Conservation (phyloP, 1,139 yeast species). For the Meyerozyma smithsonii region DNA sequence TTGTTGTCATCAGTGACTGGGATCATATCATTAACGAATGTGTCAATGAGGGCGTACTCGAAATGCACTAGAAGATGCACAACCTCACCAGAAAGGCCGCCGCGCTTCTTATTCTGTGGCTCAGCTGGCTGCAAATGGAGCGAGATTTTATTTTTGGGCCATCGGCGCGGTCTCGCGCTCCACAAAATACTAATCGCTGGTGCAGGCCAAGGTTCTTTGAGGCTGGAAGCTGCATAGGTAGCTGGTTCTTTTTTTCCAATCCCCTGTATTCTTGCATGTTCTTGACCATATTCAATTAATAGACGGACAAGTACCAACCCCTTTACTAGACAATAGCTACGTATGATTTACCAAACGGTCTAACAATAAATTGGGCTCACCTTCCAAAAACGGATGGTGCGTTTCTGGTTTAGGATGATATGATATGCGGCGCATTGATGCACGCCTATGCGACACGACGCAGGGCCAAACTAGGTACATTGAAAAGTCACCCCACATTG, state of each 20-base stretch:
- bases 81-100: neutral
- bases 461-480: neutral
- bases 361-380: neutral
- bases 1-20: conserved; percentile 52
- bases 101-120: neutral
- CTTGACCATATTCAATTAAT: too few species aligned
- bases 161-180: too few species aligned
- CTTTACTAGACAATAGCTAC: too few species aligned
- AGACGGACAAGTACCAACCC: too few species aligned
- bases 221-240: too few species aligned
- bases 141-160: too few species aligned
- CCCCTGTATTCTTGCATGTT: too few species aligned
- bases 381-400: neutral
- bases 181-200: too few species aligned
- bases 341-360: too few species aligned
- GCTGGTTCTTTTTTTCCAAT: too few species aligned
- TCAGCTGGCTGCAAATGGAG: too few species aligned
- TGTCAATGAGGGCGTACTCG: conserved; percentile 36
- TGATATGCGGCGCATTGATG: neutral
- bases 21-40: conserved; percentile 44
- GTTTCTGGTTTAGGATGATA: neutral
- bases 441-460: neutral
- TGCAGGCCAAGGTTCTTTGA: too few species aligned
- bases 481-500: neutral
- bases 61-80: conserved; percentile 8